Conservation (phyloP, 2,329 filamentous ascomycete genomes). For the Dothistroma pini region DNA sequence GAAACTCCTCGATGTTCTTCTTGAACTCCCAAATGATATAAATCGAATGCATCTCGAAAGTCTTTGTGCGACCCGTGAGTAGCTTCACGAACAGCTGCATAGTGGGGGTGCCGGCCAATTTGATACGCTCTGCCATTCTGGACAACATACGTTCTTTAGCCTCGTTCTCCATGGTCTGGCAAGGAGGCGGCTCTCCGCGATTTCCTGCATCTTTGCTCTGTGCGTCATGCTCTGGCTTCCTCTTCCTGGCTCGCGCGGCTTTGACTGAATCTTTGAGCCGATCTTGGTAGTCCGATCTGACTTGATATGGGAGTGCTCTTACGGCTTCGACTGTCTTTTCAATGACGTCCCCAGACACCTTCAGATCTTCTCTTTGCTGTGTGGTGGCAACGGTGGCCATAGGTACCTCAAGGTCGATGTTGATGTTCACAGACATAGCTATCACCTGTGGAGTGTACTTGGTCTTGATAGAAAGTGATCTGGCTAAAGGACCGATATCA, state of each 20-base stretch:
- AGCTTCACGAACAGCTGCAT: background rate
- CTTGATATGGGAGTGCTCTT: background rate
- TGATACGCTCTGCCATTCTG: background rate
- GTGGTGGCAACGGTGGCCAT: background rate
- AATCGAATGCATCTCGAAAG: background rate
- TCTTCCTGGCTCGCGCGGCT: background rate
- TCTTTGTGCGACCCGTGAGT: conserved; percentile 1
- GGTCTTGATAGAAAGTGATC: no score
- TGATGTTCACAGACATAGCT: background rate
- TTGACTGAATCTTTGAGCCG: no score
- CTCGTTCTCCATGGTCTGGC: background rate
- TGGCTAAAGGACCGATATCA: no score
- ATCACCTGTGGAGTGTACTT: no score
- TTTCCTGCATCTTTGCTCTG: no score
- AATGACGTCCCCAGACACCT: background rate
- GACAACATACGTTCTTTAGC: background rate
- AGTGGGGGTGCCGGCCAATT: no score
- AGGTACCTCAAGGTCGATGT: background rate
- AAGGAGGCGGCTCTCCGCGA: no score
- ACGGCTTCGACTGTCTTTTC: background rate
- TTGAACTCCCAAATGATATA: background rate
- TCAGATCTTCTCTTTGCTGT: background rate
- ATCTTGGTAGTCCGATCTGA: background rate
- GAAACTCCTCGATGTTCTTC: conserved; percentile 63
- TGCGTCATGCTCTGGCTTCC: no score